These are phyloP conservation scores for Daedaleopsis nitida DNA, from an alignment of 768 basidiomycete genomes.

Conservation along the genomic window DNA sequence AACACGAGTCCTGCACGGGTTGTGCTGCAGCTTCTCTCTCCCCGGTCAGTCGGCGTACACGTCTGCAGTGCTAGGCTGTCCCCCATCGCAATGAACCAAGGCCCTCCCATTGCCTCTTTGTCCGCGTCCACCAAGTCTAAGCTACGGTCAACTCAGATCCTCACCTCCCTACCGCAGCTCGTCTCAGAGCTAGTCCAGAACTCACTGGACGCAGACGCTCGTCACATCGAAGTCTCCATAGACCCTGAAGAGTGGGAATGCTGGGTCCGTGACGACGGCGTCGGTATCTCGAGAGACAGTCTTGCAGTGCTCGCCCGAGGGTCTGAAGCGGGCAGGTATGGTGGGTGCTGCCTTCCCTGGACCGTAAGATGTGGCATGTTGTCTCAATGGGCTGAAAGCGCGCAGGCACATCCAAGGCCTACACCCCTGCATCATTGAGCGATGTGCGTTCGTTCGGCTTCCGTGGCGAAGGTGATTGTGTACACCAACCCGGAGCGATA, in stretches of 20 bases:
- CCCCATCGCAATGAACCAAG: background rate
- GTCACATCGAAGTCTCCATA: constrained; percentile 68
- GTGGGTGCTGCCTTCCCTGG: constrained; percentile 46
- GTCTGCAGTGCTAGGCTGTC: background rate
- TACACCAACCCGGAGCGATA: background rate
- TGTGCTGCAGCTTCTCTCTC: background rate
- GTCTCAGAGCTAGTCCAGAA: constrained; percentile 90
- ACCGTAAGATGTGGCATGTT: background rate
- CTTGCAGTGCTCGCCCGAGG: constrained; percentile 56
- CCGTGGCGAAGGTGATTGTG: constrained; percentile 80
- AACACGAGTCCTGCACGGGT: background rate
- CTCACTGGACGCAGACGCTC: constrained; percentile 79
- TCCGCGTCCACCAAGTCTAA: constrained; percentile 63
- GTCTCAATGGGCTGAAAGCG: background rate
- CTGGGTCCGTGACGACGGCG: constrained; percentile 86
- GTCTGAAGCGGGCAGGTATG: constrained; percentile 61
- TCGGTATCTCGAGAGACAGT: constrained; percentile 66
- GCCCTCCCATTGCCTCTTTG: constrained; percentile 36
- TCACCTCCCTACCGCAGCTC: constrained; percentile 80
- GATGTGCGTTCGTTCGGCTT: constrained; percentile 78
- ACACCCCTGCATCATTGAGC: constrained; percentile 50
- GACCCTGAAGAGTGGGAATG: constrained; percentile 79
- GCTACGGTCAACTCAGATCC: constrained; percentile 80
- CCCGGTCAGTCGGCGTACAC: background rate
- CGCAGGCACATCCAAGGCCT: constrained; percentile 75